phyloP scores from a whole-genome alignment of 371 early-diverging fungal genomes.

The Mucor velutinosus region DNA sequence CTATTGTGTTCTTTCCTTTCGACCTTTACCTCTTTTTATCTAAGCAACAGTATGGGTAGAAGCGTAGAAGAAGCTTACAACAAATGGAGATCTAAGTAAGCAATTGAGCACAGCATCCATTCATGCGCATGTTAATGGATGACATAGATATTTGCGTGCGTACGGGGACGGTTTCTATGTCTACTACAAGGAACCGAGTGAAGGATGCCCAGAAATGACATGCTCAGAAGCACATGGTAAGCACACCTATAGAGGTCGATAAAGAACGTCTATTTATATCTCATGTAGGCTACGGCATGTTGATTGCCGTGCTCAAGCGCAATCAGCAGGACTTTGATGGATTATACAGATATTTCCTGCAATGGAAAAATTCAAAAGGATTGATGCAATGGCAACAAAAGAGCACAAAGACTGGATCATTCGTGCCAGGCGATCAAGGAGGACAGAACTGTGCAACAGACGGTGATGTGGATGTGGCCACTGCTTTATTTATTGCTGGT shows the following conservation, averaged over 20 bases:
- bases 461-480: constrained; percentile 65
- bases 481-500: constrained; percentile 59
- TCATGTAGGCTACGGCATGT: constrained; percentile 61
- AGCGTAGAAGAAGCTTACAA: constrained; percentile 1
- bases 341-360: constrained; percentile 55
- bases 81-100: constrained; percentile 7
- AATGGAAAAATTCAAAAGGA: constrained; percentile 57
- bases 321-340: constrained; percentile 67
- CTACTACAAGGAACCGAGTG: constrained; percentile 52
- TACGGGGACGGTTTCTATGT: constrained; percentile 48
- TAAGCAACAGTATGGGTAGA: not conserved
- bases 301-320: constrained; percentile 60
- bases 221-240: constrained; percentile 58
- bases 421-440: constrained; percentile 54
- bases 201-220: constrained; percentile 43
- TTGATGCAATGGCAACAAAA: constrained; percentile 72
- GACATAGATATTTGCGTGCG: constrained; percentile 43
- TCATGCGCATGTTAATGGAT: not conserved
- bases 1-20: not conserved
- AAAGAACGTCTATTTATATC: not conserved
- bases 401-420: constrained; percentile 26
- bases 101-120: not conserved
- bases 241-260: too few species aligned
- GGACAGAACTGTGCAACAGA: constrained; percentile 64
- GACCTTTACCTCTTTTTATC: too few species aligned